Base-by-base conservation (phyloP, 495 filamentous ascomycete species). In the Cercophora sp. region DNA sequence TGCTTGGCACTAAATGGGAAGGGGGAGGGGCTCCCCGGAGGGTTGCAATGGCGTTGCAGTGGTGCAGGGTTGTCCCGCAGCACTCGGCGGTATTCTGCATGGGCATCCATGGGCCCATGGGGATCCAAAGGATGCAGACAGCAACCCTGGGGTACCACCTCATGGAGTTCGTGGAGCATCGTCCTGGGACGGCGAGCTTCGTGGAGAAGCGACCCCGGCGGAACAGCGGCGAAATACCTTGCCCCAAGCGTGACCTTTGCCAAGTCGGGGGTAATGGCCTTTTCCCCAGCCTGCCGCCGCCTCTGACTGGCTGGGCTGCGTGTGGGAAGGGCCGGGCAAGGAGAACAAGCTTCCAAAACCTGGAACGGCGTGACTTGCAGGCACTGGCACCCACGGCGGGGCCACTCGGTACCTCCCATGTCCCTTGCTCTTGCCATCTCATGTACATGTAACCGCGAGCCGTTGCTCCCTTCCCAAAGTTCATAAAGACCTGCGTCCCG, bases 21-120 rank as follows among this genome's bases (percentile, higher is more conserved):
- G n/a, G n/a, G n/a, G n/a, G n/a, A n/a, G n/a, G n/a, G n/a, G n/a
- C n/a, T n/a, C n/a, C n/a, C n/a, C n/a, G n/a, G n/a, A n/a, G n/a
- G n/a, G n/a, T n/a, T n/a, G n/a, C n/a, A n/a, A 18, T 29, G 37
- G 31, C 31, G 46, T 48, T 25, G 46, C 46, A 48, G 46, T 16
- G 11, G 29, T 34, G 19, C 41, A 35, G 29, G 42, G 18, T 46
- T 20, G 36, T 29, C 40, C 43, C 52, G 36, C 52, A 54, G 42
- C 48, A 18, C 60, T 66, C 63, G 63, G 63, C 63, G 63, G 53
- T 63, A 63, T 60, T 66, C 55, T 66, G 57, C 60, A 63, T 58
- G 55, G 51, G 36, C 42, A 18, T 47, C 16, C 13, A 10, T 39
- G 16, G 31, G 8, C 20, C 16, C 32, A 16, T n/a, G 20, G 16